A percentile compares a stretch with the other conserved stretches of the same genome.
Conservation (phyloP, 148 eudicot genomes). For the Chenopodium album region DNA sequence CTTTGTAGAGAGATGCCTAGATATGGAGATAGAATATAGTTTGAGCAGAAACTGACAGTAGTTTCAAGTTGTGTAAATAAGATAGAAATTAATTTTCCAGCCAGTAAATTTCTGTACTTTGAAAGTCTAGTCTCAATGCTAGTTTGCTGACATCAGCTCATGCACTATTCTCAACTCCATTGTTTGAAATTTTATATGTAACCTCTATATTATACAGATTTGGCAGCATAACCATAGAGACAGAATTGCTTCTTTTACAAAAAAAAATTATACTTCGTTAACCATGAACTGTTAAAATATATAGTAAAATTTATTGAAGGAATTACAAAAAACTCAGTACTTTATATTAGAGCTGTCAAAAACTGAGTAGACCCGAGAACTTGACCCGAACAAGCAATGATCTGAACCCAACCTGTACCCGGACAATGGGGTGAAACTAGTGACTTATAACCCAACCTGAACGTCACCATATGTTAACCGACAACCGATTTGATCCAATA, state of each 20-base stretch:
- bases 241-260: neutral
- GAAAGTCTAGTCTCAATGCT: neutral
- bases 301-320: too few relatives aligned
- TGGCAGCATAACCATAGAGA: neutral
- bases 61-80: conserved; percentile 7
- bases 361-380: too few relatives aligned
- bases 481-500: too few relatives aligned
- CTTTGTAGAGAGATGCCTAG: conserved; percentile 1
- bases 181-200: neutral
- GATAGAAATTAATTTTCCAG: neutral
- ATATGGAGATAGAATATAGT: neutral
- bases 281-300: too few relatives aligned
- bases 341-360: too few relatives aligned
- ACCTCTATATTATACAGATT: neutral
- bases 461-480: too few relatives aligned
- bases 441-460: too few relatives aligned
- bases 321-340: too few relatives aligned
- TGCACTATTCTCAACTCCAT: neutral
- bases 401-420: too few relatives aligned
- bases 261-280: too few relatives aligned
- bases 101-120: neutral
- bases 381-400: too few relatives aligned
- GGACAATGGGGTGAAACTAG: too few relatives aligned
- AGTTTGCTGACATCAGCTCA: neutral
- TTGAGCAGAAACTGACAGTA: conserved; percentile 1